Percentiles rank a stretch among this genome's conserved stretches.
These are phyloP conservation scores for Cucurbita ficifolia DNA, from an alignment of 306 rosid species.

Conservation along the genomic window DNA sequence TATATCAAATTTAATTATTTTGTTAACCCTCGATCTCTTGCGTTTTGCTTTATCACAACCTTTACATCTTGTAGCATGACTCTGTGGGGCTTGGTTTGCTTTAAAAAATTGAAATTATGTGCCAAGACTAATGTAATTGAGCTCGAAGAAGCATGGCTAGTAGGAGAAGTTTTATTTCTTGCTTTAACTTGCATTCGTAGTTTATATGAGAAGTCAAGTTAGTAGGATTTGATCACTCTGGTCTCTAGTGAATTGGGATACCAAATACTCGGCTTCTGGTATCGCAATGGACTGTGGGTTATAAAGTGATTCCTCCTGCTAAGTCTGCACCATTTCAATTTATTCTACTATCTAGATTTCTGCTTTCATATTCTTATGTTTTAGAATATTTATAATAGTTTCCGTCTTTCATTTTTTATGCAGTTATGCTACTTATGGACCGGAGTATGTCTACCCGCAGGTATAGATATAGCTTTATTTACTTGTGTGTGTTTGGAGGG, in stretches of 20 bases:
- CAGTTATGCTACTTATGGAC: slow-evolving; percentile 85
- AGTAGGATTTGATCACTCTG: not conserved
- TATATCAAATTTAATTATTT: not conserved
- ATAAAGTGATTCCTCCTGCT: not conserved
- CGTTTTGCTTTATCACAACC: not conserved
- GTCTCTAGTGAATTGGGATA: slow-evolving; percentile 3
- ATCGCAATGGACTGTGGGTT: not conserved
- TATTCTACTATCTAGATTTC: not conserved
- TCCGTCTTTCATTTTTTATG: slow-evolving; percentile 9
- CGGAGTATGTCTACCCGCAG: slow-evolving; percentile 73
- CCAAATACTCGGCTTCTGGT: not conserved
- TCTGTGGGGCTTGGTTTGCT: not conserved
- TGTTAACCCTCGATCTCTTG: not conserved
- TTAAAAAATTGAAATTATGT: slow-evolving; percentile 10
- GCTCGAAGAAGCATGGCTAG: slow-evolving; percentile 18
- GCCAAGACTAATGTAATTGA: slow-evolving; percentile 14
- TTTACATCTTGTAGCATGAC: not conserved
- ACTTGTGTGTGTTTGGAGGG: not conserved
- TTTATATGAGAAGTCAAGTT: slow-evolving; percentile 3
- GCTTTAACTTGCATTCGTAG: not conserved
- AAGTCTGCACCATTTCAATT: not conserved
- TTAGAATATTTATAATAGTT: not conserved
- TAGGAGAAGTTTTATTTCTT: slow-evolving; percentile 10
- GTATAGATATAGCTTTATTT: slow-evolving; percentile 18
- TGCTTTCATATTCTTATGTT: not conserved